These are phyloP conservation scores for Leccinum obscurum DNA, from an alignment of 768 basidiomycete genomes.

Conservation along the genomic window DNA sequence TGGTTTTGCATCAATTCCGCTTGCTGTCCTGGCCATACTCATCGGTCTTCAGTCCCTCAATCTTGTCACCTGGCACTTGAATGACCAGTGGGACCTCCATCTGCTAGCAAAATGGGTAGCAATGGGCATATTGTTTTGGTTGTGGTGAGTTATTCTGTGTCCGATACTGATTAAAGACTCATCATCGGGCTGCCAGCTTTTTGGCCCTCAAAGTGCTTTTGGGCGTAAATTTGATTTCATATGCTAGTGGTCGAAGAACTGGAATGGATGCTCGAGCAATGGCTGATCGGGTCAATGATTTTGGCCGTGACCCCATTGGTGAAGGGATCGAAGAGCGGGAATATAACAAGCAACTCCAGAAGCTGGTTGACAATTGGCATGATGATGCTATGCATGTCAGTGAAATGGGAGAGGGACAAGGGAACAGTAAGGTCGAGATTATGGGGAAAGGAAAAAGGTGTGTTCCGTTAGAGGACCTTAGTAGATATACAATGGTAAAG, in stretches of 20 bases:
- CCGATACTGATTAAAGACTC: neutral
- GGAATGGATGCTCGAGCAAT: constrained; percentile 77
- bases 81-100: constrained; percentile 41
- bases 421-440: constrained; percentile 20
- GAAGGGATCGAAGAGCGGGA: constrained; percentile 86
- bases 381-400: constrained; percentile 69
- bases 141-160: constrained; percentile 63
- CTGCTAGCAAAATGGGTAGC: constrained; percentile 59
- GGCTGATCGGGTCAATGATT: constrained; percentile 81
- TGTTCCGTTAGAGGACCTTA: constrained; percentile 83
- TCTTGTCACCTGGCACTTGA: constrained; percentile 49
- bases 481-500: constrained; percentile 95
- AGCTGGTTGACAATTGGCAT: constrained; percentile 60
- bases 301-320: constrained; percentile 87
- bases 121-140: constrained; percentile 73
- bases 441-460: constrained; percentile 42
- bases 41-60: constrained; percentile 72
- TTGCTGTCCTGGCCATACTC: constrained; percentile 80
- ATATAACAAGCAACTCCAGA: constrained; percentile 82
- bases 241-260: constrained; percentile 69
- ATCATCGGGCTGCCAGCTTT: constrained; percentile 46
- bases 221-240: constrained; percentile 83
- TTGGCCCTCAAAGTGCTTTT: constrained; percentile 91
- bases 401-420: constrained; percentile 66
- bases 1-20: constrained; percentile 90